Base-by-base conservation (phyloP, 441 rosid species). In the Monsonia emarginata region DNA sequence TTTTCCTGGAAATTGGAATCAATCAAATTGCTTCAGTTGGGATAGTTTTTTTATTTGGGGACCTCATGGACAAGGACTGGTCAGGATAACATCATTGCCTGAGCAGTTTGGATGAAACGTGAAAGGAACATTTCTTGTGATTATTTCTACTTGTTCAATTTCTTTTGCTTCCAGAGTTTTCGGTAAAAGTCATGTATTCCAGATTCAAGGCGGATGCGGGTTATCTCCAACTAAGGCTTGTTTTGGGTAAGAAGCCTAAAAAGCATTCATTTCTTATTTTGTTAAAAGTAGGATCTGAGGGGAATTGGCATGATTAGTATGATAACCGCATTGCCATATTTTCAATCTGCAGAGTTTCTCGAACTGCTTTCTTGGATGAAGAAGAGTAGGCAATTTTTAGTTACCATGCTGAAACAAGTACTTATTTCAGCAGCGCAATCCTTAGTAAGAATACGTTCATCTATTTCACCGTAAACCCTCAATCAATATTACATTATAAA, bases 221-320 rank as follows among this genome's bases (percentile, higher is more conserved):
- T 32, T 88, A 84, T 77, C 71, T 88, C 63, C 83, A 74, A 22
- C 48, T 88, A 40, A 81, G 82, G 61, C 72, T 86, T 63, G 66
- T 79, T 78, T 79, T 89, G 0, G 88, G 96, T 91, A 82, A 81
- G 80, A 34, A 46, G 74, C 61, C n/a, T n/a, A 57, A 65, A n/a
- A n/a, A 9, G 30, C 5, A 34, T 64, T 18, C 44, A 60, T 48
- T 50, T 32, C 4, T 32, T 1, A 5, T 32, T 32, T 32, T 6
- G 14, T 64, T 24, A 30, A n/a, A n/a, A n/a, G n/a, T n/a, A n/a
- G 32, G 32, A 30, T 30, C 2, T 30, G 5, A 30, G 32, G 5
- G 32, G 32, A 5, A 30, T 1, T 30, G 32, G 8, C 40, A 31
- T 40, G 1, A 30, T 34, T 5, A 30, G 21, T 66, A 24, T 0